A percentile compares a stretch with the other conserved stretches of the same genome.
Evolutionary conservation across 1,139 yeast genomes (phyloP).

Genomic region (Pichia sp.): DNA sequence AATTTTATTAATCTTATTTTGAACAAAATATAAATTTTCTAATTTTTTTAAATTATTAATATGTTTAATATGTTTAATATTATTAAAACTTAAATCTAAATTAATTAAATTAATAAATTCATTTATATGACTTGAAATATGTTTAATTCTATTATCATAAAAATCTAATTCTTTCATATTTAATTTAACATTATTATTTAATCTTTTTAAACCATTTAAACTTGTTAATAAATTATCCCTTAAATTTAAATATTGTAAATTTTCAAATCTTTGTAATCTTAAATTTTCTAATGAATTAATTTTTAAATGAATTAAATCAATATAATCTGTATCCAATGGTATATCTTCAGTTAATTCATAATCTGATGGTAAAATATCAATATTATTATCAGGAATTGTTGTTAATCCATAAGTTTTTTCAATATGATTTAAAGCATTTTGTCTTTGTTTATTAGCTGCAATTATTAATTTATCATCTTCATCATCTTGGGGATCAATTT

Average conservation of each 20-base stretch:
- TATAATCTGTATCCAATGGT: slow-evolving; percentile 55
- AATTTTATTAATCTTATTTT: slow-evolving; percentile 74
- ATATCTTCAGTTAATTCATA: slow-evolving; percentile 57
- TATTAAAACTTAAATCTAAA: slow-evolving; percentile 86
- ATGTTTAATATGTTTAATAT: slow-evolving; percentile 81
- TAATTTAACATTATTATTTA: slow-evolving; percentile 38
- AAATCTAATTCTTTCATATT: slow-evolving; percentile 74
- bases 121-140: slow-evolving; percentile 64
- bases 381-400: slow-evolving; percentile 49
- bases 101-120: slow-evolving; percentile 51
- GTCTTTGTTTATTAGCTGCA: slow-evolving; percentile 10
- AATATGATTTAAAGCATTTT: slow-evolving; percentile 12
- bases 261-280: slow-evolving; percentile 50
- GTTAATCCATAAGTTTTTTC: slow-evolving; percentile 26
- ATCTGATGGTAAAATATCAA: slow-evolving; percentile 41
- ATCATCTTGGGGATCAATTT: slow-evolving; percentile 14
- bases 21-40: slow-evolving; percentile 75
- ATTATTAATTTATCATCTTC: slow-evolving; percentile 8
- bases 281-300: slow-evolving; percentile 63
- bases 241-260: slow-evolving; percentile 59
- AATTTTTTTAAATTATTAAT: slow-evolving; percentile 57
- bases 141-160: slow-evolving; percentile 87
- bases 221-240: slow-evolving; percentile 81
- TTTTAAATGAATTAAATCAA: slow-evolving; percentile 78
- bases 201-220: slow-evolving; percentile 59